These are phyloP conservation scores for Orbilia quercus DNA, from an alignment of 2,329 filamentous ascomycete genomes.

Conservation along the genomic window DNA sequence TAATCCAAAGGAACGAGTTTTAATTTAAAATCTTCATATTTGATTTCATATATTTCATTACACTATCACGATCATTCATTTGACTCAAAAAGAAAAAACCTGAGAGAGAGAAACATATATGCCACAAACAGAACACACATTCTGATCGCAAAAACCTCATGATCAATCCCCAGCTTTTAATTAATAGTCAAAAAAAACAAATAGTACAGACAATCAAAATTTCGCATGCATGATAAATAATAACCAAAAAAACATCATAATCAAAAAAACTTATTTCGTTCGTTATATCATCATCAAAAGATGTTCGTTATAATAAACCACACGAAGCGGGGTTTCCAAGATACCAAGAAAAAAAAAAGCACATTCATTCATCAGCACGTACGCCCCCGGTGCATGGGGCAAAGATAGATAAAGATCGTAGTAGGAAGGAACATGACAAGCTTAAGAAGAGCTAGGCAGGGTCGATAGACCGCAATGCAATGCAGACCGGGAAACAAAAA, in stretches of 20 bases:
- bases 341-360: not conserved
- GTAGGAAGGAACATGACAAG: too few species aligned
- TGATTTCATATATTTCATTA: slow-evolving; percentile 31
- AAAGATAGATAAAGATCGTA: not conserved
- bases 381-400: not conserved
- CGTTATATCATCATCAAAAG: slow-evolving; percentile 5
- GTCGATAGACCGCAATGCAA: not conserved
- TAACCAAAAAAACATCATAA: not conserved
- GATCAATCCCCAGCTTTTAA: too few species aligned
- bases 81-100: not conserved
- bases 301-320: slow-evolving; percentile 8
- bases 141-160: too few species aligned
- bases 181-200: not conserved
- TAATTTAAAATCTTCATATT: not conserved
- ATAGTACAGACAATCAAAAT: not conserved
- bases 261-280: slow-evolving; percentile 11
- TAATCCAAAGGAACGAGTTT: too few species aligned
- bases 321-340: not conserved
- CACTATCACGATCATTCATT: slow-evolving; percentile 46
- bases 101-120: not conserved
- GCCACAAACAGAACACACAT: too few species aligned
- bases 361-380: not conserved
- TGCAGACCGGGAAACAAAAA: too few species aligned
- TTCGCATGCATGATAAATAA: not conserved
- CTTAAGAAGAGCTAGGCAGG: not conserved